These are phyloP conservation scores for Magnolia kwangsiensis DNA, from an alignment of 164 flowering plant genomes.

Conservation along the genomic window DNA sequence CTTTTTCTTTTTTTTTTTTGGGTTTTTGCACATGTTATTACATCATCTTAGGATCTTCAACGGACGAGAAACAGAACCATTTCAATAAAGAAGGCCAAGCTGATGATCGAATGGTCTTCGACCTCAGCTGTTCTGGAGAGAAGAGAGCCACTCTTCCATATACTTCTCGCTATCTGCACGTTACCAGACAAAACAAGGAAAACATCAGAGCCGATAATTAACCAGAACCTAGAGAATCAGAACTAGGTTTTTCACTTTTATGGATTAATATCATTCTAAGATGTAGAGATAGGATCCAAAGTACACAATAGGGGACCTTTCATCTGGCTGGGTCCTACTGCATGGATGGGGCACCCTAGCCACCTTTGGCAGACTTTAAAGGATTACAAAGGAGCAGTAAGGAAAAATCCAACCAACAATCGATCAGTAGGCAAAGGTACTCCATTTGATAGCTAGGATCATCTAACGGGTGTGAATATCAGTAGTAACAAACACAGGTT, in stretches of 20 bases:
- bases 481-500: too few relatives aligned
- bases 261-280: too few relatives aligned
- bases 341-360: too few relatives aligned
- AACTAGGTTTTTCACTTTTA: neutral
- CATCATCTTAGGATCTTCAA: neutral
- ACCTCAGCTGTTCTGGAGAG: conserved; percentile 31
- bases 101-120: neutral
- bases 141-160: conserved; percentile 48
- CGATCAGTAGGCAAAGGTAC: too few relatives aligned
- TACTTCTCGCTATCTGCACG: conserved; percentile 16
- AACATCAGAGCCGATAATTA: neutral
- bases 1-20: neutral
- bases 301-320: too few relatives aligned
- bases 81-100: neutral
- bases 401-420: too few relatives aligned
- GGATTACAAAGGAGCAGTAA: too few relatives aligned
- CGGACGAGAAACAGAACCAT: neutral
- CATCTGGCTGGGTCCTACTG: too few relatives aligned
- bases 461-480: too few relatives aligned
- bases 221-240: neutral
- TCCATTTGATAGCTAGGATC: too few relatives aligned
- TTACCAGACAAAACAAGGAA: neutral
- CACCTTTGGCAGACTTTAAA: too few relatives aligned
- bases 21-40: neutral
- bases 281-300: too few relatives aligned